phyloP scores from a whole-genome alignment of 768 basidiomycete species.

The Aureoboletus auriporus region DNA sequence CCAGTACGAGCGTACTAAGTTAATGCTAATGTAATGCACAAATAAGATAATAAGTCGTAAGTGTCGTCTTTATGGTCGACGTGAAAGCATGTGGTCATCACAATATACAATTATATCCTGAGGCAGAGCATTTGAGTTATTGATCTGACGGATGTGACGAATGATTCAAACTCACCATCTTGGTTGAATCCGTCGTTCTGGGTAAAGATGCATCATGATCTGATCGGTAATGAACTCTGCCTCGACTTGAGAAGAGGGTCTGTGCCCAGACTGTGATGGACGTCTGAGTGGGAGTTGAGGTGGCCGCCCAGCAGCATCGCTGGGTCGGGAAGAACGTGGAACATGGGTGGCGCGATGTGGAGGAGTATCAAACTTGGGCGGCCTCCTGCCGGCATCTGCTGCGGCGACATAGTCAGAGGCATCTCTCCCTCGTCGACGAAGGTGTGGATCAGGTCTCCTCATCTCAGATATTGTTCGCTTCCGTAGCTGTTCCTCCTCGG shows the following conservation, averaged over 20 bases:
- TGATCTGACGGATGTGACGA: neutral
- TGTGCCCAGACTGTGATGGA: constrained; percentile 10
- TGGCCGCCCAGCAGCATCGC: constrained; percentile 14
- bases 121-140: neutral
- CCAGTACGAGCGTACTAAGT: constrained; percentile 19
- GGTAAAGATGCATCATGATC: constrained; percentile 33
- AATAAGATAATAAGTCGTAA: constrained; percentile 11
- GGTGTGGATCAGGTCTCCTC: constrained; percentile 20
- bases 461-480: constrained; percentile 25
- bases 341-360: constrained; percentile 3
- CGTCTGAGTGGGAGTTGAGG: constrained; percentile 13
- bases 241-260: constrained; percentile 26
- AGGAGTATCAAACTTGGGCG: constrained; percentile 3
- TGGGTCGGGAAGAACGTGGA: constrained; percentile 9
- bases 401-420: constrained; percentile 1
- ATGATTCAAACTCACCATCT: constrained; percentile 22
- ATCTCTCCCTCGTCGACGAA: constrained; percentile 16
- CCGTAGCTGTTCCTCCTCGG: constrained; percentile 28
- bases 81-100: constrained; percentile 4
- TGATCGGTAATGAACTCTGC: constrained; percentile 31
- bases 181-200: constrained; percentile 30
- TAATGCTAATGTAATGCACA: constrained; percentile 10
- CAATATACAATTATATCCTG: constrained; percentile 20
- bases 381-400: constrained; percentile 5
- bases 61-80: constrained; percentile 9